Base-by-base conservation (phyloP, 2,329 filamentous ascomycete species). In the Coniochaeta sp. region DNA sequence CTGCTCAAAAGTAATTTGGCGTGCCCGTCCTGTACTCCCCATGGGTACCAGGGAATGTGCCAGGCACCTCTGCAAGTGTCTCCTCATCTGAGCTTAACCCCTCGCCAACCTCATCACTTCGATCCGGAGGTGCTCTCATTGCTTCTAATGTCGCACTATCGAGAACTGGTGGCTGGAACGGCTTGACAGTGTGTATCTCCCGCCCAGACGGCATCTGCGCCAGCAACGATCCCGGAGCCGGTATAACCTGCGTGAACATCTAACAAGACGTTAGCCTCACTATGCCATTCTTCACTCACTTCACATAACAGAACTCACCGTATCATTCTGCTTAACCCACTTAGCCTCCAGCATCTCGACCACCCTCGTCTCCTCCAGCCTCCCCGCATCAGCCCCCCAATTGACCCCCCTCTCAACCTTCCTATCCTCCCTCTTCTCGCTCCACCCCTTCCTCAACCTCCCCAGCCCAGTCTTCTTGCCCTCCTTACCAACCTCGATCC, bases 301-400 rank as follows among this genome's bases (percentile, higher is more conserved):
- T 57, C 12, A 19, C 59, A 26, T 28, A 1, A 2, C 26, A 38
- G 3, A 59, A 72, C 85, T 76, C 76, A 96, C 90, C 19, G 90
- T 96, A 73, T 97, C 91, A 70, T 99, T 99, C 74, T 92, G 86
- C 76, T 92, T 95, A 63, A 85, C 86, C 93, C 95, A 97, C 72
- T 96, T 97, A 40, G 80, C 82, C 67, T 96, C 85, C 36, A 99
- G 77, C 86, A 95, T 91, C 67, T 95, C 90, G 58, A 97, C 80
- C 2, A 98, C 89, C 60, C 92, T 82, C 1, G 82, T 86, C 74
- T 99, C 95, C 72, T 98, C 95, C 19, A 91, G 75, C 67, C 84
- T 88, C 1, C 95, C 93, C 0, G 88, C 93, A 74, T 97, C 93
- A 54, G 87, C 79, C 0, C 93, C 93, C 90, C 91, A 95, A 31